A percentile compares a stretch with the other conserved stretches of the same genome.
phyloP scores from a whole-genome alignment of 441 rosid species.

The Corymbia calophylla region DNA sequence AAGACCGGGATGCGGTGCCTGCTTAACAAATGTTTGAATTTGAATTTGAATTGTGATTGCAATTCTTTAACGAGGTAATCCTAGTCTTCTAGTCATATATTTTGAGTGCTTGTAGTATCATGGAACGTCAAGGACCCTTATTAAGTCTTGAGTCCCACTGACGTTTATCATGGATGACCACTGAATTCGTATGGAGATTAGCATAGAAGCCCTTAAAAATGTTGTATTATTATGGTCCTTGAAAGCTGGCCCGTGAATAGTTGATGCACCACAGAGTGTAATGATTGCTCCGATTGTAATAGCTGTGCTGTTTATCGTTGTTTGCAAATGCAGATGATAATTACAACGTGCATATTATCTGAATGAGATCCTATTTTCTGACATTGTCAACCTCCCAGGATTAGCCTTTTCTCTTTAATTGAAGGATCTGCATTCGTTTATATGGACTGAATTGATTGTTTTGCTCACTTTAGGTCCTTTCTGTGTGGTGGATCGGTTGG shows the following conservation, averaged over 20 bases:
- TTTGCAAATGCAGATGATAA: not conserved
- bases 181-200: not conserved
- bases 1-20: not conserved
- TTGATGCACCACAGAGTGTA: not conserved
- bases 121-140: not conserved
- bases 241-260: not conserved
- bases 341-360: not conserved
- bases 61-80: not conserved
- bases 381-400: not conserved
- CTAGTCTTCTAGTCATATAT: not conserved
- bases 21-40: not conserved
- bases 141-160: not conserved
- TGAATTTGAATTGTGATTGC: not conserved
- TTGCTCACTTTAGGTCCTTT: not conserved
- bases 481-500: not conserved
- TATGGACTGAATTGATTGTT: not conserved
- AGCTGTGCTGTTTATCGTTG: not conserved
- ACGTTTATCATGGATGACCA: not conserved
- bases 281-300: not conserved
- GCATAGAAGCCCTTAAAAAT: not conserved
- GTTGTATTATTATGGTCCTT: not conserved
- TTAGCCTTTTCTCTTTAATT: not conserved
- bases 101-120: not conserved
- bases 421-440: not conserved
- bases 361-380: not conserved